Percentiles rank a stretch among this genome's conserved stretches.
Evolutionary conservation across 805 yeast genomes (phyloP).

Genomic region (Jamesozyma jinghongensis): DNA sequence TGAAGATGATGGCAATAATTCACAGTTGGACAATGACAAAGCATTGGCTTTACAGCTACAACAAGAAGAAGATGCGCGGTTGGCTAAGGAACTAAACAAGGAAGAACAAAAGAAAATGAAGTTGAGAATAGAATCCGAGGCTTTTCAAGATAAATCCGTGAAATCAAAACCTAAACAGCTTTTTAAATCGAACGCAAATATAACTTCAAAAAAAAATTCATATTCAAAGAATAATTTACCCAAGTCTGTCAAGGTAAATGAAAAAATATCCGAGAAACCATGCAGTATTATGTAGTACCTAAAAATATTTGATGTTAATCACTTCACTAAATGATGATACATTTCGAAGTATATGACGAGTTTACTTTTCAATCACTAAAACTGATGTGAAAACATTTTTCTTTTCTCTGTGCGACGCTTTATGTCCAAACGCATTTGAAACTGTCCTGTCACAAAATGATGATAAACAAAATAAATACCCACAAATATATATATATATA

Average conservation of each 20-base stretch:
- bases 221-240: not conserved
- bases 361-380: too few relatives aligned
- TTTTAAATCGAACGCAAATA: not conserved
- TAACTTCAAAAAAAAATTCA: not conserved
- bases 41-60: conserved; percentile 38
- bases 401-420: too few relatives aligned
- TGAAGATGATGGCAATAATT: not conserved
- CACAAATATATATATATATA: not conserved
- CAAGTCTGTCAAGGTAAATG: conserved; percentile 28
- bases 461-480: not conserved
- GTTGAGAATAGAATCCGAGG: conserved; percentile 32
- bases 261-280: conserved; percentile 27
- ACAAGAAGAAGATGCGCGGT: conserved; percentile 41
- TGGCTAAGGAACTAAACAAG: conserved; percentile 6
- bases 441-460: too few relatives aligned
- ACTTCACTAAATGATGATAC: too few relatives aligned
- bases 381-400: too few relatives aligned
- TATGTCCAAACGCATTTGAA: too few relatives aligned
- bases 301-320: too few relatives aligned
- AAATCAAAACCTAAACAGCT: not conserved
- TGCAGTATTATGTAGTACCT: not conserved
- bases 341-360: too few relatives aligned
- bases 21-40: conserved; percentile 27
- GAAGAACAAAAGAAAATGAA: conserved; percentile 29
- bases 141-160: not conserved